Conservation (phyloP, 805 yeast genomes). For the Pichia phayaonensis region DNA sequence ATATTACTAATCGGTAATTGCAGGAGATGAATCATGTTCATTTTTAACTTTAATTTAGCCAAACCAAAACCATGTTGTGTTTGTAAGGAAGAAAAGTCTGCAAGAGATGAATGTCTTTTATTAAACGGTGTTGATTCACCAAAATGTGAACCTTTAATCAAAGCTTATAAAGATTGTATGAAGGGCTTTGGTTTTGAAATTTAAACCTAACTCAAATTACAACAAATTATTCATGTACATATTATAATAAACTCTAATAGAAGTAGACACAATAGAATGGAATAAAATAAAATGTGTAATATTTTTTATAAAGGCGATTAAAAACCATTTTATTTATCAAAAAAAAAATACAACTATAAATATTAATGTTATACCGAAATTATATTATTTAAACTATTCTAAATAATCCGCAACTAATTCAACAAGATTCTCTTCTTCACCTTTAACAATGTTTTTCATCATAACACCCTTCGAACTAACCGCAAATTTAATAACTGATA, state of each 20-base stretch:
- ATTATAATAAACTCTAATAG: background rate
- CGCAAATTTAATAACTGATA: slow-evolving; percentile 42
- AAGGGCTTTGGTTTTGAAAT: slow-evolving; percentile 77
- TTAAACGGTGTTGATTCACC: slow-evolving; percentile 77
- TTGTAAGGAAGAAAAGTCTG: slow-evolving; percentile 54
- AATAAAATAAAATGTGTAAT: background rate
- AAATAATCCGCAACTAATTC: slow-evolving; percentile 45
- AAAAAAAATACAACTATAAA: background rate
- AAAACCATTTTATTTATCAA: background rate
- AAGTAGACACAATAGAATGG: background rate
- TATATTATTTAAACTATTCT: slow-evolving; percentile 20
- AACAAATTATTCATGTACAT: background rate
- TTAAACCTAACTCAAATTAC: slow-evolving; percentile 11
- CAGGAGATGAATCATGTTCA: background rate
- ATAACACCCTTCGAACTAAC: slow-evolving; percentile 39
- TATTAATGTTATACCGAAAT: background rate
- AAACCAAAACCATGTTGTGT: slow-evolving; percentile 97
- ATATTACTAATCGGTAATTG: background rate
- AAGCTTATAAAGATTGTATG: slow-evolving; percentile 81
- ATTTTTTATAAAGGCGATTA: background rate
- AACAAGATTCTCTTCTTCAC: slow-evolving; percentile 43
- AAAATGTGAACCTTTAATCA: slow-evolving; percentile 67
- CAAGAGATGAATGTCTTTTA: slow-evolving; percentile 82
- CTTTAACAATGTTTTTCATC: slow-evolving; percentile 53
- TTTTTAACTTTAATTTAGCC: slow-evolving; percentile 12